Evolutionary conservation across 2,329 filamentous ascomycete genomes (phyloP), one percentile per base, ranked within the genome.

Genomic region (Arthrobotrys conoides): DNA sequence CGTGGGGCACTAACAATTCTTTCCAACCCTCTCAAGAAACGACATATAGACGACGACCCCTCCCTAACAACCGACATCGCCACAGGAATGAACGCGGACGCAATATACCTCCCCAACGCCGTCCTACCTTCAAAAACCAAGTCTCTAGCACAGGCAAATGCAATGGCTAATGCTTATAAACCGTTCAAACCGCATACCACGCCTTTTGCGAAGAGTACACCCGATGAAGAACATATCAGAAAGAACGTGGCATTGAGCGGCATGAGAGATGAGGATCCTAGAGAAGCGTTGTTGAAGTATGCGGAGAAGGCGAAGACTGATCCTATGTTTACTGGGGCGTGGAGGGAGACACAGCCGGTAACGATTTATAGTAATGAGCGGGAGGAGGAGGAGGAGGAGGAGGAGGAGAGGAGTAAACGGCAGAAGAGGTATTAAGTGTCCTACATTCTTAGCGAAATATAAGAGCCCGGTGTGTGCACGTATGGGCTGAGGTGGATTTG

Each of bases 181-280:
- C 96, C 96, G n/a, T 90, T 96, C 82, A 88, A 96, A 55, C 95
- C 94, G 3, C 88, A 89, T 72, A 89, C 91, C 69, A 98, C 96
- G 9, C 96, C 96, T 0, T 98, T 98, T 83, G 91, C 93, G 82
- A 96, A 96, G 84, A 92, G 88, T 77, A 92, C 96, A 82, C 94
- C 95, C 0, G 94, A 98, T 84, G 92, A 95, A 84, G 91, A 92
- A 82, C 93, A 96, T 83, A 93, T 99, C 79, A 91, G 91, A 82
- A 90, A 95, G 83, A 93, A 92, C 81, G 97, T 98, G 67, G 93
- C 94, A 30, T 88, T 98, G 12, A 95, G 93, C 80, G 91, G 90
- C 80, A 97, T 99, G 93, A 88, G 97, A 59, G 94, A 99, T 84
- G 96, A 99, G 84, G 96, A 99, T 86, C 96, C 96, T 0, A 88